Percentiles rank a stretch among this genome's conserved stretches.
Evolutionary conservation across 1,139 yeast genomes (phyloP).

Genomic region (Debaryomyces udenii): DNA sequence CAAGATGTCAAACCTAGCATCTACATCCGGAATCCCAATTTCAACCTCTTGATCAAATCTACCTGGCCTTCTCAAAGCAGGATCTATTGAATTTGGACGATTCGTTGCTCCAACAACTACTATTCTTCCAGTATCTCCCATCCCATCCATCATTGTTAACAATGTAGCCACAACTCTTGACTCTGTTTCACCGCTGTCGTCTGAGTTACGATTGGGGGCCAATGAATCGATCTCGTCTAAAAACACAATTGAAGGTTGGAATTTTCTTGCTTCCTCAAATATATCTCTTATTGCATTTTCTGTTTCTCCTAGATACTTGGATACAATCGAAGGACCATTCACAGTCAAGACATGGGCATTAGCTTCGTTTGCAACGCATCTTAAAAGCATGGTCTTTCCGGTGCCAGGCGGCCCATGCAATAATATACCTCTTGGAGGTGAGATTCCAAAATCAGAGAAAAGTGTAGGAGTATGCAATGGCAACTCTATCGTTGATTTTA

Average conservation of each 20-base stretch:
- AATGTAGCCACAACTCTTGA: conserved; percentile 87
- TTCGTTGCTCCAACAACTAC: conserved; percentile 84
- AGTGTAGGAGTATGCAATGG: conserved; percentile 80
- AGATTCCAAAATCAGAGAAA: conserved; percentile 82
- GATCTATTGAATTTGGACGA: conserved; percentile 76
- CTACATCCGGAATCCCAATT: conserved; percentile 76
- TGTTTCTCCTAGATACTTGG: conserved; percentile 92
- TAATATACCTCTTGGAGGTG: conserved; percentile 87
- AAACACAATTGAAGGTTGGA: conserved; percentile 83
- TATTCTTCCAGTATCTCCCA: conserved; percentile 68
- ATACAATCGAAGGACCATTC: conserved; percentile 89
- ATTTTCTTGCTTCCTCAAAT: conserved; percentile 80
- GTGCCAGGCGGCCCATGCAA: conserved; percentile 98
- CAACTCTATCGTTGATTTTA: conserved; percentile 72
- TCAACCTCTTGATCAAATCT: conserved; percentile 87
- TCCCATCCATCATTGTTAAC: conserved; percentile 86
- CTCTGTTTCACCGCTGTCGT: conserved; percentile 88
- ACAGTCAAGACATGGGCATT: conserved; percentile 83
- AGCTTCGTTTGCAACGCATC: conserved; percentile 73
- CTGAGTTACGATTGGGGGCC: conserved; percentile 79
- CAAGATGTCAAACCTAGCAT: conserved; percentile 66
- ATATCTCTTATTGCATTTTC: conserved; percentile 81
- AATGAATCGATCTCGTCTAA: conserved; percentile 93
- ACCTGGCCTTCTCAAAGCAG: conserved; percentile 60
- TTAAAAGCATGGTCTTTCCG: conserved; percentile 87